Evolutionary conservation across 2,329 filamentous ascomycete species (phyloP).

Genomic region (Pyricularia sp.): DNA sequence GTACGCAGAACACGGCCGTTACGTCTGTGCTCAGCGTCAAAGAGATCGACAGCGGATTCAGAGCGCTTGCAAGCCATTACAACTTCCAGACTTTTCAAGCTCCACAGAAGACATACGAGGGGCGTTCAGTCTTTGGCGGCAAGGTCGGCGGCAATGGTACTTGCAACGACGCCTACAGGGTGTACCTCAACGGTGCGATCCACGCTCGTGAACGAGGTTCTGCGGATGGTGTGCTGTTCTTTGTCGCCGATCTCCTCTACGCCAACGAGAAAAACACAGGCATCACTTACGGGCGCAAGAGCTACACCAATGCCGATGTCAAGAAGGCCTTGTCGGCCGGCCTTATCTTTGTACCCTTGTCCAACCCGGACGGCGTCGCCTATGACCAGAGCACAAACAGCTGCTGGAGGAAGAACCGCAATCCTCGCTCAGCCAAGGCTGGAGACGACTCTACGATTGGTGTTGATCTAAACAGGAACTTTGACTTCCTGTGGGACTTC

Average conservation of each 20-base stretch:
- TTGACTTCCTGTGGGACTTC: slow-evolving; percentile 45
- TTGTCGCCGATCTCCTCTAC: slow-evolving; percentile 41
- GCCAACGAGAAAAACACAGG: slow-evolving; percentile 35
- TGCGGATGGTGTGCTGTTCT: slow-evolving; percentile 43
- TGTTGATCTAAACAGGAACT: slow-evolving; percentile 45
- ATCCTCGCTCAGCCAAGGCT: slow-evolving; percentile 22
- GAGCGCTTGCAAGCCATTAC: slow-evolving; percentile 26
- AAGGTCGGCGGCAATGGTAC: slow-evolving; percentile 20
- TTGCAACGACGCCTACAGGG: slow-evolving; percentile 17
- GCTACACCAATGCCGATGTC: slow-evolving; percentile 39
- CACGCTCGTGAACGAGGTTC: slow-evolving; percentile 46
- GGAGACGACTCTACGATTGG: slow-evolving; percentile 22
- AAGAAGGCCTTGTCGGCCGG: slow-evolving; percentile 35
- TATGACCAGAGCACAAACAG: slow-evolving; percentile 35
- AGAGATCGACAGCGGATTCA: slow-evolving; percentile 30
- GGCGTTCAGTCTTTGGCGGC: slow-evolving; percentile 23
- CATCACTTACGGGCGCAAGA: slow-evolving; percentile 36
- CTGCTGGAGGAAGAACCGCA: slow-evolving; percentile 46
- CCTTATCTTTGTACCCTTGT: slow-evolving; percentile 37
- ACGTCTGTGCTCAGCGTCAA: slow-evolving; percentile 28
- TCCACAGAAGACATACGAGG: slow-evolving; percentile 30
- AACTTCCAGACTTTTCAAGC: slow-evolving; percentile 26
- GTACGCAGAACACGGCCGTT: slow-evolving; percentile 21
- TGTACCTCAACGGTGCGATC: slow-evolving; percentile 39
- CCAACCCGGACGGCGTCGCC: slow-evolving; percentile 40